Conservation (phyloP, 768 basidiomycete genomes). For the Thelephora aurantiotincta region DNA sequence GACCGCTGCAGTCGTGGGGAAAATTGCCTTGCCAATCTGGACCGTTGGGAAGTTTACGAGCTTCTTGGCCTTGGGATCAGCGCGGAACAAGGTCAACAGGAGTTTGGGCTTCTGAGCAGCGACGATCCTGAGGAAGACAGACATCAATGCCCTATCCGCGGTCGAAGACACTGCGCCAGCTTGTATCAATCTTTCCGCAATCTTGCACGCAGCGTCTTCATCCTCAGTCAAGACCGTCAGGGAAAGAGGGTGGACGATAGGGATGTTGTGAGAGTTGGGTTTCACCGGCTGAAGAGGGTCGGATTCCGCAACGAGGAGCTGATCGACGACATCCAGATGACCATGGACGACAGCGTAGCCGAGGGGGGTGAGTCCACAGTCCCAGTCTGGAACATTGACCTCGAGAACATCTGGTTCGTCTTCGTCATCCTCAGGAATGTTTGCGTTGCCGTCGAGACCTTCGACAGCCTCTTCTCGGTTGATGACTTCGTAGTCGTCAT, state of each 20-base stretch:
- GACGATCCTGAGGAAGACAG: slow-evolving; percentile 19
- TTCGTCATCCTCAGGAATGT: slow-evolving; percentile 33
- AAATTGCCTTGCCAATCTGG: slow-evolving; percentile 3
- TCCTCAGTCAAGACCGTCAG: slow-evolving; percentile 14
- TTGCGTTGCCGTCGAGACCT: slow-evolving; percentile 14
- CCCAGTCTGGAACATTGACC: slow-evolving; percentile 42
- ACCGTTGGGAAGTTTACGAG: slow-evolving; percentile 15
- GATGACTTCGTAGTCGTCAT: slow-evolving; percentile 7
- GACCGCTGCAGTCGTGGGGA: slow-evolving; percentile 17
- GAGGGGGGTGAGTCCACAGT: slow-evolving; percentile 38
- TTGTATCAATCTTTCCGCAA: slow-evolving; percentile 16
- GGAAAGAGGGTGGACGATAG: slow-evolving; percentile 13
- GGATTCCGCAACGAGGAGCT: slow-evolving; percentile 32
- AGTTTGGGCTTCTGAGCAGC: slow-evolving; percentile 11
- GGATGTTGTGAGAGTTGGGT: slow-evolving; percentile 6
- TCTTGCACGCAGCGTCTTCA: slow-evolving; percentile 10
- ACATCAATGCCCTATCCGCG: slow-evolving; percentile 15
- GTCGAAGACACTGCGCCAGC: slow-evolving; percentile 16
- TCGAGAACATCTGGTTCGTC: slow-evolving; percentile 43
- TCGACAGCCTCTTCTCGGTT: slow-evolving; percentile 12
- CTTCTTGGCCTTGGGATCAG: slow-evolving; percentile 17
- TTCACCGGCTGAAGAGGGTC: slow-evolving; percentile 25
- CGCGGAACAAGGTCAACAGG: slow-evolving; percentile 12
- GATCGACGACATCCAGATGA: slow-evolving; percentile 28
- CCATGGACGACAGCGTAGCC: slow-evolving; percentile 35